Percentiles rank a stretch among this genome's conserved stretches.
These are phyloP conservation scores for Porphyrellus cyaneotinctus DNA, from an alignment of 768 basidiomycete species.

Conservation along the genomic window DNA sequence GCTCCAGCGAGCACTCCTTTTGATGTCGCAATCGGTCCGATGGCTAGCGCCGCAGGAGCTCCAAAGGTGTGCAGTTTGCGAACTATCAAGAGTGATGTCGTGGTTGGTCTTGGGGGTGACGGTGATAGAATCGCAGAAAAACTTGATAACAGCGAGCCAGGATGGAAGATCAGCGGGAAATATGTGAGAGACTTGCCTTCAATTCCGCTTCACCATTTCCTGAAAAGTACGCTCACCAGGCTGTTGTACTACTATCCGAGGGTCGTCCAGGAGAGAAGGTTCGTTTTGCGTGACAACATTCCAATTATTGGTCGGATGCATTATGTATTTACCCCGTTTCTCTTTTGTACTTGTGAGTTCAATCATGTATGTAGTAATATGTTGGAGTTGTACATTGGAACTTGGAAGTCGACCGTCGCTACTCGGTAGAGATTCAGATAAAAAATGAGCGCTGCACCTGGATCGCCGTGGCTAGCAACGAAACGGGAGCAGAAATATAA, in stretches of 20 bases:
- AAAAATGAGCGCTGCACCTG: no score
- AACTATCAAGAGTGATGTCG: constrained; percentile 94
- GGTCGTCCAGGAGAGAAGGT: constrained; percentile 89
- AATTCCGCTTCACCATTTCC: constrained; percentile 1
- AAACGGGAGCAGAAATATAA: no score
- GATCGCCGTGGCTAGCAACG: no score
- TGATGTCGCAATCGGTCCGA: constrained; percentile 85
- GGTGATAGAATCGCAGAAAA: constrained; percentile 70
- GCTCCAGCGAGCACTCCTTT: constrained; percentile 86
- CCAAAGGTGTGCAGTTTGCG: constrained; percentile 83
- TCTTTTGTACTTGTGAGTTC: not conserved
- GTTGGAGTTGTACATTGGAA: not conserved
- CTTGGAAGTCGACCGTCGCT: no score
- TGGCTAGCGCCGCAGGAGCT: constrained; percentile 85
- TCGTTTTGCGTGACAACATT: constrained; percentile 52
- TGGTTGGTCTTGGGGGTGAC: constrained; percentile 73
- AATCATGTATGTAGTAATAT: constrained; percentile 6
- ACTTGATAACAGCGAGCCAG: constrained; percentile 81
- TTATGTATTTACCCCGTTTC: not conserved
- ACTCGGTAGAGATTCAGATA: no score
- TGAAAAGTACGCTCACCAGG: constrained; percentile 41
- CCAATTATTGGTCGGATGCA: no score
- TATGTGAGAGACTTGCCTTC: constrained; percentile 51
- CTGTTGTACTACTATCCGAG: constrained; percentile 82
- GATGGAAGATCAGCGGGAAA: constrained; percentile 98